phyloP scores from a whole-genome alignment of 805 yeast genomes.

The Schwanniomyces pseudopolymorphus region DNA sequence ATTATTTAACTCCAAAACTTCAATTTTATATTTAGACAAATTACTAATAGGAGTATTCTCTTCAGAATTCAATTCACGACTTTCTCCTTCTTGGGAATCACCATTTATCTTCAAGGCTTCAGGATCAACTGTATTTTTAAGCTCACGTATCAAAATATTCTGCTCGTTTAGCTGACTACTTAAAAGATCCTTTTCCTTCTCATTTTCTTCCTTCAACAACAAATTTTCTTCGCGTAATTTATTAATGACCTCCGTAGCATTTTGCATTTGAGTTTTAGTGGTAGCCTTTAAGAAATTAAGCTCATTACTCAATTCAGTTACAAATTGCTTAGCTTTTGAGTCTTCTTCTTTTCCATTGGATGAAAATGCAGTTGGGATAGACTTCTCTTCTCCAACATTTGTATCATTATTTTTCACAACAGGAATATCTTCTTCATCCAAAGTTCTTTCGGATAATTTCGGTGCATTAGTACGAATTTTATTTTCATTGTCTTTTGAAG shows the following conservation, averaged over 20 bases:
- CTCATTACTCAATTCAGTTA: slow-evolving; percentile 33
- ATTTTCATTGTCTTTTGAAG: slow-evolving; percentile 1
- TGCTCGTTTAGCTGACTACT: slow-evolving; percentile 26
- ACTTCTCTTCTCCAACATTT: not conserved
- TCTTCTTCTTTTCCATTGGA: slow-evolving; percentile 15
- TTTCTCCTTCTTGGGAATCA: not conserved
- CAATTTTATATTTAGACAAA: slow-evolving; percentile 40
- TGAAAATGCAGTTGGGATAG: not conserved
- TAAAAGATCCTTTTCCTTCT: slow-evolving; percentile 11
- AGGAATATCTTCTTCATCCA: not conserved
- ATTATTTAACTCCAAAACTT: slow-evolving; percentile 43
- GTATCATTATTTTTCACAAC: not conserved
- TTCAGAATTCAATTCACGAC: slow-evolving; percentile 3
- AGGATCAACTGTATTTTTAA: slow-evolving; percentile 27
- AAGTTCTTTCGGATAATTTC: not conserved
- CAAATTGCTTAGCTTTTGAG: slow-evolving; percentile 28
- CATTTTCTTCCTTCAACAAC: slow-evolving; percentile 12
- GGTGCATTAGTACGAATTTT: too few species aligned
- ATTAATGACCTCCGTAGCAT: slow-evolving; percentile 56
- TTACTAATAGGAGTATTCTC: slow-evolving; percentile 23
- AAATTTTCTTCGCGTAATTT: slow-evolving; percentile 41
- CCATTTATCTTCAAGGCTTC: slow-evolving; percentile 21
- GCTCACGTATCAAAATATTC: slow-evolving; percentile 30
- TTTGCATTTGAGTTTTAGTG: slow-evolving; percentile 49
- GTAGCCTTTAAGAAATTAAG: slow-evolving; percentile 28